Evolutionary conservation across 1,139 yeast species (phyloP).

Genomic region (Diutina sp.): DNA sequence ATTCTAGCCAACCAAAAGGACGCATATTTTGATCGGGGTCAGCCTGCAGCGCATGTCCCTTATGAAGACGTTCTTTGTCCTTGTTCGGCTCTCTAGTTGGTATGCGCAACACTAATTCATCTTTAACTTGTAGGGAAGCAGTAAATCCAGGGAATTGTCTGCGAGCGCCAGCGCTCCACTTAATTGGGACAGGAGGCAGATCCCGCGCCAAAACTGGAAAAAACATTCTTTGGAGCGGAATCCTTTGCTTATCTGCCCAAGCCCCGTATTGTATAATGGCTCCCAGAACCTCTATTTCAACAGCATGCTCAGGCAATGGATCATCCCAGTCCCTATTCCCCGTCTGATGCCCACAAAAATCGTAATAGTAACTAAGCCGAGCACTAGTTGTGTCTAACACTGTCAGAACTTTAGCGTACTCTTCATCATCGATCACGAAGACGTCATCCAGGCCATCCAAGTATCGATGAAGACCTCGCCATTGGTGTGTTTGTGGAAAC

Average conservation of each 20-base stretch:
- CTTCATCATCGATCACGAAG: constrained; percentile 22
- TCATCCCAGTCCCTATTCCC: background rate
- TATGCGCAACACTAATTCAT: constrained; percentile 55
- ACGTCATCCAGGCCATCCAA: constrained; percentile 19
- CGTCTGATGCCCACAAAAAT: constrained; percentile 14
- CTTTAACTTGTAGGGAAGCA: constrained; percentile 42
- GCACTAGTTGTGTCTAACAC: constrained; percentile 53
- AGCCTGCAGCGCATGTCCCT: background rate
- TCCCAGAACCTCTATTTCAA: constrained; percentile 44
- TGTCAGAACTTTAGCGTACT: constrained; percentile 75
- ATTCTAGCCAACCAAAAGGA: constrained; percentile 88
- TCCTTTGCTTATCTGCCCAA: constrained; percentile 85
- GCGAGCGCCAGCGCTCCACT: constrained; percentile 20
- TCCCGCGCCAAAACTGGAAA: constrained; percentile 61
- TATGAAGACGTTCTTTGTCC: constrained; percentile 27
- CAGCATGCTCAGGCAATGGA: constrained; percentile 46
- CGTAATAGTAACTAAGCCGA: constrained; percentile 50
- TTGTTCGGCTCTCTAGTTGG: constrained; percentile 83
- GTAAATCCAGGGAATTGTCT: constrained; percentile 49
- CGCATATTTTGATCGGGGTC: constrained; percentile 18
- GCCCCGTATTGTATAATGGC: constrained; percentile 83
- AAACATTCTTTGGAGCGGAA: constrained; percentile 49
- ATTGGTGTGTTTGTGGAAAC: constrained; percentile 7
- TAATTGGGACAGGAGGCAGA: constrained; percentile 3
- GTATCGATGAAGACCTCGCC: constrained; percentile 34